Conservation (phyloP, 2,329 filamentous ascomycete species). For the Rosellinia necatrix region DNA sequence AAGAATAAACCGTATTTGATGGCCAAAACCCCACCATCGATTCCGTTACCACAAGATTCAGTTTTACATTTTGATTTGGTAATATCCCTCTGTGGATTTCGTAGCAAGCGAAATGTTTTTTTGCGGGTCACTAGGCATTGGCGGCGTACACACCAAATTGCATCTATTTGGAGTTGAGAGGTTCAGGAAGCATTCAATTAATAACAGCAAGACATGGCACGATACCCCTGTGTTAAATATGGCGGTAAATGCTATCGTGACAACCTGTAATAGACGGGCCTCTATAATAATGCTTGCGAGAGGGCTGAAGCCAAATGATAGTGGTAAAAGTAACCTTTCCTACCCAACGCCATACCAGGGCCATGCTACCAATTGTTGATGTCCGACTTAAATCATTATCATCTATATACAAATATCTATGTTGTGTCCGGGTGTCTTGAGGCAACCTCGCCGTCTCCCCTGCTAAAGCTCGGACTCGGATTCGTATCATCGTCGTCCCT, state of each 20-base stretch:
- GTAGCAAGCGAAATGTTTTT: conserved; percentile 9
- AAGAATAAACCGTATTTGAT: not conserved
- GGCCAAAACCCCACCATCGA: not conserved
- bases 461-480: not conserved
- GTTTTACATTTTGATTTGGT: not conserved
- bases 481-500: conserved; percentile 25
- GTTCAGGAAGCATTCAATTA: conserved; percentile 2
- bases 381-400: too few relatives aligned
- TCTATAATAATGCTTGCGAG: conserved; percentile 5
- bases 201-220: not conserved
- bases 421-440: not conserved
- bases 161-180: conserved; percentile 25
- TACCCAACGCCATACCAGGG: conserved; percentile 12
- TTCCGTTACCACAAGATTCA: not conserved
- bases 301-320: not conserved
- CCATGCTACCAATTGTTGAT: not conserved
- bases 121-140: conserved; percentile 5
- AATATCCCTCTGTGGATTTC: not conserved
- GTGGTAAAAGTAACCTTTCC: not conserved
- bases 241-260: not conserved
- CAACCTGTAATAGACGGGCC: too few relatives aligned
- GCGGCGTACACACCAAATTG: conserved; percentile 11
- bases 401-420: conserved; percentile 9
- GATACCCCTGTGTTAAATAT: conserved; percentile 16
- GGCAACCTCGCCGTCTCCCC: not conserved